Evolutionary conservation across 2,329 filamentous ascomycete genomes (phyloP).

Genomic region (Pseudopyrenochaeta lycopersici): DNA sequence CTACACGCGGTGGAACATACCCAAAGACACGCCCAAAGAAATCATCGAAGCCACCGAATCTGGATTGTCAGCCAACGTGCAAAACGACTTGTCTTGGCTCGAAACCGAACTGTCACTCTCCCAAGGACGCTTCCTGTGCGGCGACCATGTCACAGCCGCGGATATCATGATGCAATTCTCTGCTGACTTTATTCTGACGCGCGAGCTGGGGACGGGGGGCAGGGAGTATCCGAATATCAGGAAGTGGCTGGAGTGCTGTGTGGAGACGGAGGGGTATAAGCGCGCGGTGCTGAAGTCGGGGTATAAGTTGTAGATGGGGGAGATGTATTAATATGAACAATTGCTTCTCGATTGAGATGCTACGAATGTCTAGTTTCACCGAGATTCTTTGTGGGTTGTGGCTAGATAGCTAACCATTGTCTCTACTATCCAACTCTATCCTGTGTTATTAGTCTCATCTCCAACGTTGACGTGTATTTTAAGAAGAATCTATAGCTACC

Average conservation of each 20-base stretch:
- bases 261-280: conserved; percentile 47
- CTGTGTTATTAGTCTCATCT: too few relatives aligned
- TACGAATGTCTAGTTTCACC: too few relatives aligned
- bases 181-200: conserved; percentile 51
- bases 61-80: conserved; percentile 53
- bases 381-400: too few relatives aligned
- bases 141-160: conserved; percentile 53
- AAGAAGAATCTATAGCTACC: too few relatives aligned
- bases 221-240: conserved; percentile 36
- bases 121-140: conserved; percentile 52
- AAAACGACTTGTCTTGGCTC: conserved; percentile 57
- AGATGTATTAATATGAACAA: too few relatives aligned
- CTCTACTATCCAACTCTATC: too few relatives aligned
- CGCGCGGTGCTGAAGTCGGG: conserved; percentile 54
- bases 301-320: conserved; percentile 21
- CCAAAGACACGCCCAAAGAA: conserved; percentile 36
- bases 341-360: too few relatives aligned
- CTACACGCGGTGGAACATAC: conserved; percentile 56
- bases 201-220: conserved; percentile 48
- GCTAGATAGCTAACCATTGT: too few relatives aligned
- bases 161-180: conserved; percentile 59
- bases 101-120: conserved; percentile 52
- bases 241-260: conserved; percentile 50
- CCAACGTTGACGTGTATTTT: too few relatives aligned
- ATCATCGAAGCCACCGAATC: conserved; percentile 49